Percentiles rank a stretch among this genome's conserved stretches.
phyloP scores from a whole-genome alignment of 1,284 basidiomycete species.

The Apiotrichum sp. region DNA sequence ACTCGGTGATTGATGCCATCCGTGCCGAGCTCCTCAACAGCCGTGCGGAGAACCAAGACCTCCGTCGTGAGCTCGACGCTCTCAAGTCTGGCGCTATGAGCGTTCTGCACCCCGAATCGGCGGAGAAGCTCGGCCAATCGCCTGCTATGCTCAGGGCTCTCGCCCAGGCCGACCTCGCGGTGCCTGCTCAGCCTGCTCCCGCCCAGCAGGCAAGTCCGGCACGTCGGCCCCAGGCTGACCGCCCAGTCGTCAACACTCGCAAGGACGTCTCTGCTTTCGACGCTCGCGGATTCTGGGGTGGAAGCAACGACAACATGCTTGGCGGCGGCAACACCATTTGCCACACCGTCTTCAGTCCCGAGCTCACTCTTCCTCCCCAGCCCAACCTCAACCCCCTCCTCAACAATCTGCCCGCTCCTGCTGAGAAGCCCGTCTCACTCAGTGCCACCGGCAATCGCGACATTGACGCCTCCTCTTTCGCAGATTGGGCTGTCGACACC shows the following conservation, averaged over 20 bases:
- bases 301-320: constrained; percentile 45
- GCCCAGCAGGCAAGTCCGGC: not conserved
- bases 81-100: constrained; percentile 61
- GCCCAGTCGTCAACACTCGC: constrained; percentile 62
- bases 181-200: constrained; percentile 14
- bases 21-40: constrained; percentile 74
- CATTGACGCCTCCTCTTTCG: constrained; percentile 59
- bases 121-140: constrained; percentile 26
- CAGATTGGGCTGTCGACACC: constrained; percentile 58
- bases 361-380: constrained; percentile 45
- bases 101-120: constrained; percentile 45
- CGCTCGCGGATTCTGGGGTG: constrained; percentile 64
- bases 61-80: constrained; percentile 72
- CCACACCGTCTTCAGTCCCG: constrained; percentile 73
- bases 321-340: constrained; percentile 72
- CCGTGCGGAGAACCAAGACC: constrained; percentile 72
- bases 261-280: constrained; percentile 60
- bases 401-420: constrained; percentile 44
- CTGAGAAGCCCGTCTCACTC: constrained; percentile 7
- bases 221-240: constrained; percentile 23
- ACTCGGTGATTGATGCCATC: constrained; percentile 81
- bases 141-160: constrained; percentile 43
- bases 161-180: constrained; percentile 18
- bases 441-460: constrained; percentile 33
- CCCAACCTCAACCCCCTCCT: constrained; percentile 73